Evolutionary conservation across 2,329 filamentous ascomycete genomes (phyloP).

Genomic region (Beauveria pseudobassiana): DNA sequence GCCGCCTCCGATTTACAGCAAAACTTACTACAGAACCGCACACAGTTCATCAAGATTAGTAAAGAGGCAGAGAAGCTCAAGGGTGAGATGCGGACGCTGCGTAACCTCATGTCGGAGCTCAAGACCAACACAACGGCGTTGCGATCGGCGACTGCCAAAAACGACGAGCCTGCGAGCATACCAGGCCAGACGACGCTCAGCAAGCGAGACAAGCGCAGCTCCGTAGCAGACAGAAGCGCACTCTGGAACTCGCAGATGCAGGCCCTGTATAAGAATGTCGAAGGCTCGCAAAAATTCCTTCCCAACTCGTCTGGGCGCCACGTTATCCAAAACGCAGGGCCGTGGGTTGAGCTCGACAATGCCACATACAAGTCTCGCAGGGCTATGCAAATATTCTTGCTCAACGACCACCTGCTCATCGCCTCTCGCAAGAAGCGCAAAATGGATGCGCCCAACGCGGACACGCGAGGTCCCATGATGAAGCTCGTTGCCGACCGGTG

Average conservation of each 20-base stretch:
- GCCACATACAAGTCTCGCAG: conserved; percentile 92
- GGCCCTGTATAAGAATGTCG: conserved; percentile 92
- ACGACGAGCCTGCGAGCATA: conserved; percentile 39
- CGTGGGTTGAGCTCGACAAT: conserved; percentile 94
- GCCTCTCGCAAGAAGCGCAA: conserved; percentile 91
- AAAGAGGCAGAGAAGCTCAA: conserved; percentile 98
- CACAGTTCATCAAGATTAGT: conserved; percentile 98
- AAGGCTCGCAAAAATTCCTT: conserved; percentile 93
- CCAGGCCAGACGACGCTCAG: conserved; percentile 49
- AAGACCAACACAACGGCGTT: conserved; percentile 68
- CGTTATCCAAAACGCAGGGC: conserved; percentile 83
- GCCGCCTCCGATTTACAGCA: conserved; percentile 83
- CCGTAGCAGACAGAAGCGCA: conserved; percentile 63
- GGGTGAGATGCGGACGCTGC: conserved; percentile 84
- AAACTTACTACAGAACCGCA: conserved; percentile 93
- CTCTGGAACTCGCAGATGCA: conserved; percentile 63
- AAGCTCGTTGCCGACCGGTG: conserved; percentile 91
- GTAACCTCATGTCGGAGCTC: conserved; percentile 86
- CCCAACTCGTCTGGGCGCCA: conserved; percentile 87
- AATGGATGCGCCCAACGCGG: conserved; percentile 53
- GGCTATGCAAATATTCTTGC: conserved; percentile 81
- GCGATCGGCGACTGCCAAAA: conserved; percentile 49
- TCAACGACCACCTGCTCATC: conserved; percentile 91
- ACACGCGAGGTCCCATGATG: conserved; percentile 47
- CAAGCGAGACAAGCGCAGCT: conserved; percentile 79